Percentiles rank a stretch among this genome's conserved stretches.
Evolutionary conservation across 805 yeast genomes (phyloP).

Genomic region (Wickerhamiella domercqiae): DNA sequence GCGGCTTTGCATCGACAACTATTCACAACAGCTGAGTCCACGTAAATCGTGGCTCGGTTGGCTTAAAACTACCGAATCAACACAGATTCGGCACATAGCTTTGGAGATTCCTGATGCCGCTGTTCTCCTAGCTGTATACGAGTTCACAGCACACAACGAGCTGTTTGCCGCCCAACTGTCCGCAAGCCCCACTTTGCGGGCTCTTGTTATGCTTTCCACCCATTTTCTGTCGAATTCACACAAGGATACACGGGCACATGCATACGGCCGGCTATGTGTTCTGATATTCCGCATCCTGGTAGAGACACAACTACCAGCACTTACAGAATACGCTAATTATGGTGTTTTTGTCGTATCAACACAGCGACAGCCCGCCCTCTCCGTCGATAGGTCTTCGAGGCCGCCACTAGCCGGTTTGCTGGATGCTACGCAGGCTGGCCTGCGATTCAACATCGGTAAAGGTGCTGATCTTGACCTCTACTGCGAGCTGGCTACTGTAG

Average conservation of each 20-base stretch:
- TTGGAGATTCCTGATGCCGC: too few relatives aligned
- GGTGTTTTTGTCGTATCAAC: slow-evolving; percentile 6
- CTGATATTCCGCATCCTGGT: slow-evolving; percentile 21
- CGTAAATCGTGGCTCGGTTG: neutral
- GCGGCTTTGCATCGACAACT: neutral
- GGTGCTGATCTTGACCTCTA: slow-evolving; percentile 21
- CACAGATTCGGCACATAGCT: slow-evolving; percentile 7
- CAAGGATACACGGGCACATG: slow-evolving; percentile 15
- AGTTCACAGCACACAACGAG: slow-evolving; percentile 24
- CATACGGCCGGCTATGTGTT: slow-evolving; percentile 21
- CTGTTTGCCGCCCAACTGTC: slow-evolving; percentile 21
- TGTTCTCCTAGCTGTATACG: slow-evolving; percentile 20
- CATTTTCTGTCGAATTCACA: slow-evolving; percentile 20
- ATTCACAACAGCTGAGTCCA: neutral
- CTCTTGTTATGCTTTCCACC: slow-evolving; percentile 22
- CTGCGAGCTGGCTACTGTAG: slow-evolving; percentile 13
- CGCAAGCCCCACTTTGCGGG: slow-evolving; percentile 16
- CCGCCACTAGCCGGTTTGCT: slow-evolving; percentile 23
- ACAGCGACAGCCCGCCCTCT: slow-evolving; percentile 18
- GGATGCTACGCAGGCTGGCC: slow-evolving; percentile 22
- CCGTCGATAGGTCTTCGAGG: slow-evolving; percentile 16
- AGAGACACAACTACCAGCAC: slow-evolving; percentile 13
- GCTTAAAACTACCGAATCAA: neutral
- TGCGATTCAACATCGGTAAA: slow-evolving; percentile 22
- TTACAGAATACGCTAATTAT: slow-evolving; percentile 4